Base-by-base conservation (phyloP, 2,329 filamentous ascomycete species). In the Xylaria sp. region DNA sequence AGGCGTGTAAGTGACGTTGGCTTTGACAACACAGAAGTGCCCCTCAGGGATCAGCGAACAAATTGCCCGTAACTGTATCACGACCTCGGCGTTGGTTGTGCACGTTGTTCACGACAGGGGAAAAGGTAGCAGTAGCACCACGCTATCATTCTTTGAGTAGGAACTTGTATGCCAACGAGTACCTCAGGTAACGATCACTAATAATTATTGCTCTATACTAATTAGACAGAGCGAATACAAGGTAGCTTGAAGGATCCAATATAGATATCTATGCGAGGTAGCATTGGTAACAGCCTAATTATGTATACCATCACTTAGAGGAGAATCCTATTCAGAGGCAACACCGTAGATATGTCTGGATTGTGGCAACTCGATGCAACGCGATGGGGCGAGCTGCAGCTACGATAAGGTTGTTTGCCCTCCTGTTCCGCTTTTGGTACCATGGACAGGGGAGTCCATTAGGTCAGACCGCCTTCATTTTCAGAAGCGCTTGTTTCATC, bases 381-480 rank as follows among this genome's bases (percentile, higher is more conserved):
- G 48, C 21, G 29, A 50, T 51, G 63, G 63, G 63, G 54, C 54
- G 48, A 57, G 40, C 59, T 63, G 63, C 67, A 60, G 48, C 57
- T 57, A 23, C 25, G 63, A 66, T 66, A 65, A 60, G 37, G 47
- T 66, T 66, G 23, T 57, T 62, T 42, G 59, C 50, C 32, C 27
- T 35, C 47, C 3, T 47, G 47, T 59, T 63, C 59, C 53, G 32
- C 18, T 61, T 58, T 62, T 29, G 53, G 60, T 47, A 37, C 53
- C 21, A 18, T 44, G 5, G 5, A 37, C 29, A 60, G 59, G 58
- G 44, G 25, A 10, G 64, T 37, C 25, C 35, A 69, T 66, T 66
- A 69, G 63, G 63, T 69, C 67, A 69, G 63, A 66, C 67, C 67
- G 60, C 67, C 67, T 60, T 37, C 21, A 27, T 62, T 40, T 40